These are phyloP conservation scores for Thermoascus crustaceus DNA, from an alignment of 2,329 filamentous ascomycete species.

Conservation along the genomic window DNA sequence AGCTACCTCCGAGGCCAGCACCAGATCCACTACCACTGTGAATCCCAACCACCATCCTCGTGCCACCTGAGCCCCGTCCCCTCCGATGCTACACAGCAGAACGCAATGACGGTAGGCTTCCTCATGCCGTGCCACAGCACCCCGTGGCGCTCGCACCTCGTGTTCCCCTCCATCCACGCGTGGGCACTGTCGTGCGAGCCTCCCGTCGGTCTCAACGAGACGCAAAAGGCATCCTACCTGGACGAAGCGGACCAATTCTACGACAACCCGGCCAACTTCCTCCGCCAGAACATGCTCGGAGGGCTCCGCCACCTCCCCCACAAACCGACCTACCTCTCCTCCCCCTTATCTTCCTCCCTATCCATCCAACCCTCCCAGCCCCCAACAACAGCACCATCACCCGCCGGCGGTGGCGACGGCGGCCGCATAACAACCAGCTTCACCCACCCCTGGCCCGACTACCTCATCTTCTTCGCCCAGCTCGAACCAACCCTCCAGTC, in stretches of 20 bases:
- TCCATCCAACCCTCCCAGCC: slow-evolving; percentile 3
- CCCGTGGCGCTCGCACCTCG: slow-evolving; percentile 83
- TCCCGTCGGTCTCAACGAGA: slow-evolving; percentile 57
- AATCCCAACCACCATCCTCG: slow-evolving; percentile 21
- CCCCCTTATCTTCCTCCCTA: slow-evolving; percentile 1
- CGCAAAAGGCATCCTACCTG: slow-evolving; percentile 60
- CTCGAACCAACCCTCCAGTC: slow-evolving; percentile 43
- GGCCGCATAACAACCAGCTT: not conserved
- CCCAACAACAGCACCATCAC: slow-evolving; percentile 3
- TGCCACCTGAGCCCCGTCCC: slow-evolving; percentile 4
- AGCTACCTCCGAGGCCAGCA: slow-evolving; percentile 68
- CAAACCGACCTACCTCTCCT: slow-evolving; percentile 23
- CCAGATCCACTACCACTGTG: slow-evolving; percentile 47
- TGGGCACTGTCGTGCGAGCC: slow-evolving; percentile 89
- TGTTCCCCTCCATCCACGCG: slow-evolving; percentile 65
- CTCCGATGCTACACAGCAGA: slow-evolving; percentile 8
- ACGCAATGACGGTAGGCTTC: slow-evolving; percentile 57
- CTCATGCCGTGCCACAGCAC: slow-evolving; percentile 95
- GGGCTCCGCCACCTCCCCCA: slow-evolving; percentile 27
- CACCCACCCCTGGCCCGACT: slow-evolving; percentile 39
- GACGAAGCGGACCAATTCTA: slow-evolving; percentile 95
- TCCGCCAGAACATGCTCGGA: slow-evolving; percentile 46
- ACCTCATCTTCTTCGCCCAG: slow-evolving; percentile 49
- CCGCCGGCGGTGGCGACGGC: slow-evolving; percentile 1
- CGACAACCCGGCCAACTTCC: slow-evolving; percentile 51